Base-by-base conservation (phyloP, 176 grass and related monocot genomes). In the Oryza officinalis region DNA sequence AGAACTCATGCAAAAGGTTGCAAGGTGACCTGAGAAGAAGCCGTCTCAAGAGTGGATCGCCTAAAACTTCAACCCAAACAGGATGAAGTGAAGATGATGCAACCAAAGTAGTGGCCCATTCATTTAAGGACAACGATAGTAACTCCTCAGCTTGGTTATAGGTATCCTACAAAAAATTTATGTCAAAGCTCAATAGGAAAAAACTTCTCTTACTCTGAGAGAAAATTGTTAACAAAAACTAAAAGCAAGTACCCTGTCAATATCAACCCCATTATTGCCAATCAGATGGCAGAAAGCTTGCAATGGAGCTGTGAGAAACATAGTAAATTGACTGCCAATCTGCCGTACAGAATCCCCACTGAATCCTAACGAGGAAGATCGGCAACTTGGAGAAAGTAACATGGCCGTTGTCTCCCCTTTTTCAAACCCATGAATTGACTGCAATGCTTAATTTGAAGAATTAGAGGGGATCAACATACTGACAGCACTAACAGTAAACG, bases 271-370 rank as follows among this genome's bases (percentile, higher is more conserved):
- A 47, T 82, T 93, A 46, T 91, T 87, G 82, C 93, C 89, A 23
- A 92, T 88, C 44, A 98, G 80, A 71, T 82, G 75, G 85, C 93
- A 98, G 76, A 98, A 98, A 66, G 96, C 91, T 91, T 98, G 96
- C 74, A 98, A 72, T 86, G 96, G 96, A 71, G 96, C 82, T 50
- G 93, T 92, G 50, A 98, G 92, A 71, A 98, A 98, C 89, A 98
- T 93, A 80, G 93, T 98, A 81, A 98, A 98, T 63, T 92, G 89
- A 83, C 89, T 95, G 81, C 92, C 95, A 90, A 77, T 84, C 57
- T 92, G 87, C 43, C 83, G 89, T 74, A 72, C 72, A 49, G 85
- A 93, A n/a, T 98, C 96, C 20, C 68, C 75, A 82, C 83, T 64
- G 65, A 84, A 74, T 37, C 78, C 89, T 41, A 27, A 43, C 33